Evolutionary conservation across 805 yeast genomes (phyloP).

Genomic region (Sugiyamaella valdiviana): DNA sequence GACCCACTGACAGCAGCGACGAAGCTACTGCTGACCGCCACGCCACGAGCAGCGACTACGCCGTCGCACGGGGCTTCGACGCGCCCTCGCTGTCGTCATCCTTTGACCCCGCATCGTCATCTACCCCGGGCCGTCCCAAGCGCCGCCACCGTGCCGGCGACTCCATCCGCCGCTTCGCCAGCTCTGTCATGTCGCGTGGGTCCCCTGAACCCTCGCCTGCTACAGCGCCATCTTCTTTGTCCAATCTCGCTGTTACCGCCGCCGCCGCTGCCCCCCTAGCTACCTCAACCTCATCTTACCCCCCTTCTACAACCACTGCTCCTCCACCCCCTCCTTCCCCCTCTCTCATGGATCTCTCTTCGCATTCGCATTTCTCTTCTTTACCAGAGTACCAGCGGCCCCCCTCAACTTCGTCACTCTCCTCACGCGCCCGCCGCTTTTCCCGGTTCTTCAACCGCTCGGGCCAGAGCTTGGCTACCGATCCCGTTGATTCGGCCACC

Average conservation of each 20-base stretch:
- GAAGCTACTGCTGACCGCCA: not conserved
- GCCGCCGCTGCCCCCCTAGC: too few species aligned
- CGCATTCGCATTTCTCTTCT: not conserved
- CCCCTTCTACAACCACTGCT: too few species aligned
- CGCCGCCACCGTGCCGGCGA: conserved; percentile 8
- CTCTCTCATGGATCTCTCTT: not conserved
- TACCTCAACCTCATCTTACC: too few species aligned
- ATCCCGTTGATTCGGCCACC: not conserved
- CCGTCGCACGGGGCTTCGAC: not conserved
- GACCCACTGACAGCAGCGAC: conserved; percentile 2
- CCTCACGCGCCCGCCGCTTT: not conserved
- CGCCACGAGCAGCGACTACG: not conserved
- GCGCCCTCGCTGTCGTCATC: not conserved
- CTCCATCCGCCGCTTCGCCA: conserved; percentile 5
- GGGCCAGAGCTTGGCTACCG: not conserved
- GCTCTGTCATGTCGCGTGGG: conserved; percentile 5
- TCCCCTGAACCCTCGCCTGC: not conserved
- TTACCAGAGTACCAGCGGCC: not conserved
- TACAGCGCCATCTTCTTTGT: not conserved
- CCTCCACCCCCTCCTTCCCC: not conserved
- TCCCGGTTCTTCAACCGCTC: not conserved
- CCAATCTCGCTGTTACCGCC: not conserved
- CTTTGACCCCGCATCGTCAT: not conserved
- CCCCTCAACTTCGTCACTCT: not conserved
- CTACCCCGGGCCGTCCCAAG: conserved; percentile 6